These are phyloP conservation scores for Oryza meridionalis DNA, from an alignment of 176 grass and related monocot species.

Conservation along the genomic window DNA sequence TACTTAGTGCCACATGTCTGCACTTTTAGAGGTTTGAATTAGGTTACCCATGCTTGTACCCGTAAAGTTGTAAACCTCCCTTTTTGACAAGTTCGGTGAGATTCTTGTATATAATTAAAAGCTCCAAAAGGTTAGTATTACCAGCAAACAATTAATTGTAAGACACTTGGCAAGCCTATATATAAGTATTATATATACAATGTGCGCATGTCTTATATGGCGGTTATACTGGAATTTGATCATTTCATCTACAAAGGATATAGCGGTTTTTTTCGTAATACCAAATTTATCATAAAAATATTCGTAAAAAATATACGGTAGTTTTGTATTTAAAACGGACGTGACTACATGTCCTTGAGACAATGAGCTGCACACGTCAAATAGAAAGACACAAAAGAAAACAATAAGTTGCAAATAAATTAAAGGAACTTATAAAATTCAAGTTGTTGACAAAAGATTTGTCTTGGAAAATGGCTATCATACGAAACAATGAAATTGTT, in stretches of 20 bases:
- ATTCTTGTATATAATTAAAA: neutral
- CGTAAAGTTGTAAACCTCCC: neutral
- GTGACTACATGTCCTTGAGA: too few relatives aligned
- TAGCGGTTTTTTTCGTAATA: neutral
- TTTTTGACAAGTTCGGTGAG: slow-evolving; percentile 23
- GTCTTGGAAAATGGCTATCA: neutral
- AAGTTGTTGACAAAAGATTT: neutral
- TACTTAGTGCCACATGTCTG: neutral
- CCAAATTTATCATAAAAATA: neutral
- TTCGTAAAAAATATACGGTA: neutral
- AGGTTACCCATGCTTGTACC: neutral
- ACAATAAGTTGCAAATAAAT: neutral
- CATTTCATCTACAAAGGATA: neutral
- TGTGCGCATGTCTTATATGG: neutral
- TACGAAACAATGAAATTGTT: neutral
- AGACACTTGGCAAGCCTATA: neutral
- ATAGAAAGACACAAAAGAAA: neutral
- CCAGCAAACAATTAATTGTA: neutral
- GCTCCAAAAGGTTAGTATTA: neutral
- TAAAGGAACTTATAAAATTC: neutral
- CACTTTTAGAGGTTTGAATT: neutral
- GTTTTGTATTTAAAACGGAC: too few relatives aligned
- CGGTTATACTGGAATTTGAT: neutral
- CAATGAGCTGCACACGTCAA: neutral
- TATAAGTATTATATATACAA: neutral